Evolutionary conservation across 192 early-diverging fungal genomes (phyloP).

Genomic region (Podochytrium sp.): DNA sequence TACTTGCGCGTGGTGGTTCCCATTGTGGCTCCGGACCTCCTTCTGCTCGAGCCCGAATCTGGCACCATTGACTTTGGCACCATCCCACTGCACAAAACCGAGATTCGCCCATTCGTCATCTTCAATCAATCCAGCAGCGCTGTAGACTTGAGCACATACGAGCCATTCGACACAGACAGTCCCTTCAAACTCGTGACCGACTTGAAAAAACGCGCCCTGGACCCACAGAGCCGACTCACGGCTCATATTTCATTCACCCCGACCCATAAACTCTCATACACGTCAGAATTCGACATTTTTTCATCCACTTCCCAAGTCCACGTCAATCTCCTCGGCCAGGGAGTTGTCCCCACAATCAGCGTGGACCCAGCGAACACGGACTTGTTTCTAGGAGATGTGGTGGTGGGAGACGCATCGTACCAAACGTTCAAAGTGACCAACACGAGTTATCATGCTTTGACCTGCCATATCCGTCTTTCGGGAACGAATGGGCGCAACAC

Average conservation of each 20-base stretch:
- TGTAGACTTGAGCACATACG: neutral
- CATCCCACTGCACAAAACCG: constrained; percentile 10
- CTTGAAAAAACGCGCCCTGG: neutral
- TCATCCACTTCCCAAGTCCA: constrained; percentile 9
- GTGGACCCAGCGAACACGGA: constrained; percentile 18
- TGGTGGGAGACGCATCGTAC: constrained; percentile 35
- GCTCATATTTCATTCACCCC: constrained; percentile 17
- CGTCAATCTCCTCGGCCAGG: constrained; percentile 37
- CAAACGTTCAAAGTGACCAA: constrained; percentile 39
- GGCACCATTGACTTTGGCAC: constrained; percentile 20
- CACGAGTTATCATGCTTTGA: constrained; percentile 10
- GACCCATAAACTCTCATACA: neutral
- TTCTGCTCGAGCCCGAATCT: constrained; percentile 15
- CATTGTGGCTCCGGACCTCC: constrained; percentile 20
- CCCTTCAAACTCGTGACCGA: constrained; percentile 19
- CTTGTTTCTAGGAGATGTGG: constrained; percentile 40
- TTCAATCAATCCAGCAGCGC: neutral
- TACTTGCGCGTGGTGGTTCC: constrained; percentile 27
- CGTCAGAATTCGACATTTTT: neutral
- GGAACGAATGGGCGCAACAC: neutral
- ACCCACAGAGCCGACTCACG: neutral
- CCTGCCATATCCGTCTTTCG: constrained; percentile 23
- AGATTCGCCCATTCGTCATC: constrained; percentile 4
- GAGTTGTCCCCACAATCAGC: constrained; percentile 38
- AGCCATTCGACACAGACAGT: neutral